Conservation (phyloP, 345 rosid species). For the Erodium maritimum region DNA sequence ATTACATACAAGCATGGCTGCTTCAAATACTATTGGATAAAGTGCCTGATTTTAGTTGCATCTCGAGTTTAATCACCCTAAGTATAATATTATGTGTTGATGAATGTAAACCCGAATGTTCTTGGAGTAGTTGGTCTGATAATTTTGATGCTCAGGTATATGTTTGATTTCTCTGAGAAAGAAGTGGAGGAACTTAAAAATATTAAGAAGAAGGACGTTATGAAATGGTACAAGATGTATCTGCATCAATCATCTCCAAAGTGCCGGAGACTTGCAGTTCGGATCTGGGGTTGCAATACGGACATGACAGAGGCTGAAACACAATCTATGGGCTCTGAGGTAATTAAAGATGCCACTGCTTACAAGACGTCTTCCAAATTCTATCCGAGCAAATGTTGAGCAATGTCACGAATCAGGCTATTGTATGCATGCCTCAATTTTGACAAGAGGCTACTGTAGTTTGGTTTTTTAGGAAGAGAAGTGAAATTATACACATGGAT, state of each 20-base stretch:
- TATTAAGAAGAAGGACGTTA: constrained; percentile 48
- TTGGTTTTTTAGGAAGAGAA: background rate
- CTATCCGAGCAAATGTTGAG: constrained; percentile 68
- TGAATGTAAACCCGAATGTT: no score
- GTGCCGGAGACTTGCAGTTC: constrained; percentile 65
- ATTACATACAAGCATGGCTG: no score
- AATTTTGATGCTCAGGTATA: constrained; percentile 39
- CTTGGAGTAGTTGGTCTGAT: background rate
- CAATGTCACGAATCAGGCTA: background rate
- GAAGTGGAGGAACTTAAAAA: constrained; percentile 66
- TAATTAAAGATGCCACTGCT: constrained; percentile 35
- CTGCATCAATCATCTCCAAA: constrained; percentile 53
- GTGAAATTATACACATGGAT: background rate
- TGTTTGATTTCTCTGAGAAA: constrained; percentile 58
- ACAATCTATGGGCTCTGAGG: constrained; percentile 20
- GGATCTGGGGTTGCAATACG: constrained; percentile 89
- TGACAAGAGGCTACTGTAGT: background rate
- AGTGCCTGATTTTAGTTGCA: no score
- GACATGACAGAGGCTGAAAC: constrained; percentile 31
- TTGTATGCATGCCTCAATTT: background rate
- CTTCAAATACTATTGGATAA: no score
- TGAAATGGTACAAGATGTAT: constrained; percentile 58
- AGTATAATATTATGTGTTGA: no score
- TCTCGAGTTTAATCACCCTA: no score
- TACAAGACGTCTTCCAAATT: constrained; percentile 51